A percentile compares a stretch with the other conserved stretches of the same genome.
These are phyloP conservation scores for Lolium perenne DNA, from an alignment of 176 grass and related monocot species.

Conservation along the genomic window DNA sequence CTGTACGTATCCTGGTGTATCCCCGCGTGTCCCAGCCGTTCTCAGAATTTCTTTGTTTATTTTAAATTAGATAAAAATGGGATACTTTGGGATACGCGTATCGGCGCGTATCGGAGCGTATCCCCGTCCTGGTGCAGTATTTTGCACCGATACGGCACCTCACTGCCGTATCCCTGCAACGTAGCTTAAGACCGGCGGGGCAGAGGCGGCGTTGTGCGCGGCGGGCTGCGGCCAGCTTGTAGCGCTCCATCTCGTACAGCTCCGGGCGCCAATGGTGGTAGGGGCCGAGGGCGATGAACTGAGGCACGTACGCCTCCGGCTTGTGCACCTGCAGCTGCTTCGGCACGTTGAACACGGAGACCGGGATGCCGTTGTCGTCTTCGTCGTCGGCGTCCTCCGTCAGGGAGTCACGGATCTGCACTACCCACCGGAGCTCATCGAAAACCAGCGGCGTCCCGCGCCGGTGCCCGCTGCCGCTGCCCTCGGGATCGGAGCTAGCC, in stretches of 20 bases:
- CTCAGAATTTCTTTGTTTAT: no score
- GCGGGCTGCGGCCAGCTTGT: constrained; percentile 71
- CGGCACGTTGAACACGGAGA: constrained; percentile 79
- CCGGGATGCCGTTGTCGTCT: constrained; percentile 64
- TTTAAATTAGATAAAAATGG: no score
- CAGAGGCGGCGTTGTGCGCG: constrained; percentile 69
- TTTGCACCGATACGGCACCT: no score
- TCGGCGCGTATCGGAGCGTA: no score
- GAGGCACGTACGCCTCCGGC: constrained; percentile 69
- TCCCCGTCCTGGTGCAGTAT: no score
- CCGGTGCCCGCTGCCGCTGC: not conserved
- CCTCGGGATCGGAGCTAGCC: not conserved
- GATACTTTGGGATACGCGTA: no score
- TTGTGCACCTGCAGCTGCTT: constrained; percentile 59
- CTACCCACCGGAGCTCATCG: constrained; percentile 82
- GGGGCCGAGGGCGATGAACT: constrained; percentile 75
- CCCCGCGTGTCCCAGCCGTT: no score
- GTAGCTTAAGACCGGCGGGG: constrained; percentile 39
- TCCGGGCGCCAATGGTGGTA: constrained; percentile 88
- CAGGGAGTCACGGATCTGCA: constrained; percentile 65
- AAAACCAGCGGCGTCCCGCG: constrained; percentile 38
- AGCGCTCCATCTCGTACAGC: constrained; percentile 89
- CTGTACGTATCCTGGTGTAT: no score
- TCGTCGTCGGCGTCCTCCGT: constrained; percentile 62
- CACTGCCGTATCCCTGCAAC: no score